phyloP scores from a whole-genome alignment of 2,329 filamentous ascomycete genomes.

The Alternaria panax region DNA sequence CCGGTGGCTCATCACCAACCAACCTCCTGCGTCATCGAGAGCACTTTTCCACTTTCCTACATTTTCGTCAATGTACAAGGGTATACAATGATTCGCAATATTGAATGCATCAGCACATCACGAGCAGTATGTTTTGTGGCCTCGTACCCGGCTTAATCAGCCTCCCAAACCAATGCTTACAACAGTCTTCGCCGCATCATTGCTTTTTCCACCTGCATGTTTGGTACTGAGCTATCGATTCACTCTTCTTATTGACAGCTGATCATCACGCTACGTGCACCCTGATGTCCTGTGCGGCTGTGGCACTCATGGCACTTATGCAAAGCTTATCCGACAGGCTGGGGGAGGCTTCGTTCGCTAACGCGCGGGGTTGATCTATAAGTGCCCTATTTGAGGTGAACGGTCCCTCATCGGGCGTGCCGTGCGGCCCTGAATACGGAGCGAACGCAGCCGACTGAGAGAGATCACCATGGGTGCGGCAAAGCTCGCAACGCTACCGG shows the following conservation, averaged over 20 bases:
- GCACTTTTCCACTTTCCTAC: background rate
- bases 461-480: conserved; percentile 16
- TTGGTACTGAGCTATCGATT: conserved; percentile 20
- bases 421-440: conserved; percentile 15
- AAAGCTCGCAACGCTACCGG: conserved; percentile 7
- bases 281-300: conserved; percentile 10
- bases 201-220: conserved; percentile 11
- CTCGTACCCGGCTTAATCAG: conserved; percentile 23
- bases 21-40: conserved; percentile 4
- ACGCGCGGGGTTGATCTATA: conserved; percentile 24
- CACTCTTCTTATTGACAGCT: conserved; percentile 11
- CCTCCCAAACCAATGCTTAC: conserved; percentile 5
- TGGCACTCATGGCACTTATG: conserved; percentile 8
- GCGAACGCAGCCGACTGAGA: background rate
- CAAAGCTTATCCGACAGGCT: conserved; percentile 22
- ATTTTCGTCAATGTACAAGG: background rate
- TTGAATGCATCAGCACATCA: background rate
- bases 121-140: background rate
- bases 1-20: background rate
- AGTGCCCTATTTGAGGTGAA: conserved; percentile 17
- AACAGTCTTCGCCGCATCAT: conserved; percentile 9
- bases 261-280: conserved; percentile 4
- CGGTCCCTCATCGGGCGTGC: conserved; percentile 12
- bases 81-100: background rate
- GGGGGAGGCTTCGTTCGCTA: conserved; percentile 21